Base-by-base conservation (phyloP, 345 rosid species). In the Camelina sativa region DNA sequence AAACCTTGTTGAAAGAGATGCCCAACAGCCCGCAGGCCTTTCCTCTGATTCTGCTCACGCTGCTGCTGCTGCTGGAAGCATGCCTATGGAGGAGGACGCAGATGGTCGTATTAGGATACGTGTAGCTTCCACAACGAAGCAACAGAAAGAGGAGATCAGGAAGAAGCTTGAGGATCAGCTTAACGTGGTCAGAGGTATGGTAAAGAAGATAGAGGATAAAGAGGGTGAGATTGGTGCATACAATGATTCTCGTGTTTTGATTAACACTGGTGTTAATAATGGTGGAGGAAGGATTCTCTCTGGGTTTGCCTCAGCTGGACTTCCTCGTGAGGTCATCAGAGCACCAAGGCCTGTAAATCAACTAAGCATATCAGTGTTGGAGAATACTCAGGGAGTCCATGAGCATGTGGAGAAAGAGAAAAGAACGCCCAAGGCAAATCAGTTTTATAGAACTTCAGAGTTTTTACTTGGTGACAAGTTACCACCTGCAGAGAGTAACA, bases 351-450 rank as follows among this genome's bases (percentile, higher is more conserved):
- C 97, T 72, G 73, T 87, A 77, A 87, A 87, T 78, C 97, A 87
- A 73, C 76, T 87, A 50, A 88, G 88, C 59, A 72, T 96, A 74
- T 86, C 96, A 1, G 86, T 87, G 11, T 53, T 91, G 67, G 94
- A 88, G 76, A 96, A 90, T 74, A 86, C 85, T 74, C 96, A 72
- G 48, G 92, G 91, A 20, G 11, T 73, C 34, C 85, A 71, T 60
- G 99, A 92, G 80, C 73, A 53, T 58, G 74, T 87, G 80, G 99
- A 96, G 85, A 96, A 89, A 82, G 99, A 92, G 83, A 96, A 96
- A 78, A 85, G 99, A 51, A 96, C 98, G 11, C 99, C 98, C 0
- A 96, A 92, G 83, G 99, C 99, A 8, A 96, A 96, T 84, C 97
- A 89, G 77, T 96, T 85, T 48, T 96, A 96, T 64, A 81, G 92